Evolutionary conservation across 768 basidiomycete species (phyloP), one percentile per base, ranked within the genome.

Genomic region (Mycena haematopus): DNA sequence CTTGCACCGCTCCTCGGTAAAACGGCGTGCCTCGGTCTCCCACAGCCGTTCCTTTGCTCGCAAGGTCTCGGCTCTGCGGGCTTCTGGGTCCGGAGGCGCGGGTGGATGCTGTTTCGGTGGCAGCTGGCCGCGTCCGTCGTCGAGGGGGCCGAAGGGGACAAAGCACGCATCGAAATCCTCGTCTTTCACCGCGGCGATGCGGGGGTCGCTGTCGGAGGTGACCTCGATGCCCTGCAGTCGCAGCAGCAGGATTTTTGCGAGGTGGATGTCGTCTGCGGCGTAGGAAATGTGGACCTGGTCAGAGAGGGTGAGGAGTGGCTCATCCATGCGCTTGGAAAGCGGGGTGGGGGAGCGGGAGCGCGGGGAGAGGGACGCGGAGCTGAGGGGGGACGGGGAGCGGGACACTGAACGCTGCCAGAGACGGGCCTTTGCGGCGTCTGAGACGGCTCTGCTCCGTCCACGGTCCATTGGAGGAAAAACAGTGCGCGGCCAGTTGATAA

Each of bases 251-350:
- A 85, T 77, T 75, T 86, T 86, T 47, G 88, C 88, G 63, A 85
- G 81, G 61, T 84, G 86, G 59, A 90, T 84, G 76, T 90, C 78
- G 71, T 90, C 88, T 65, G 80, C 77, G n/a, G n/a, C n/a, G 68
- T 89, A 89, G 8, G 89, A 89, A 68, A 82, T 77, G 69, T 89
- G 86, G 38, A 89, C 80, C 72, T 85, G 85, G 78, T 89, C 88
- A n/a, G 84, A 80, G 63, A 89, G 81, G 0, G 85, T 73, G 22
- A 69, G 75, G 3, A 82, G 72, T 51, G 80, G n/a, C n/a, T n/a
- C n/a, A n/a, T n/a, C n/a, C n/a, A n/a, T n/a, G n/a, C n/a, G n/a
- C n/a, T n/a, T n/a, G n/a, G n/a, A n/a, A n/a, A n/a, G n/a, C n/a
- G n/a, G 67, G 71, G 77, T 24, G 77, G 76, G 13, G 72, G 76